Base-by-base conservation (phyloP, 306 rosid species). In the Vachellia collinsii region DNA sequence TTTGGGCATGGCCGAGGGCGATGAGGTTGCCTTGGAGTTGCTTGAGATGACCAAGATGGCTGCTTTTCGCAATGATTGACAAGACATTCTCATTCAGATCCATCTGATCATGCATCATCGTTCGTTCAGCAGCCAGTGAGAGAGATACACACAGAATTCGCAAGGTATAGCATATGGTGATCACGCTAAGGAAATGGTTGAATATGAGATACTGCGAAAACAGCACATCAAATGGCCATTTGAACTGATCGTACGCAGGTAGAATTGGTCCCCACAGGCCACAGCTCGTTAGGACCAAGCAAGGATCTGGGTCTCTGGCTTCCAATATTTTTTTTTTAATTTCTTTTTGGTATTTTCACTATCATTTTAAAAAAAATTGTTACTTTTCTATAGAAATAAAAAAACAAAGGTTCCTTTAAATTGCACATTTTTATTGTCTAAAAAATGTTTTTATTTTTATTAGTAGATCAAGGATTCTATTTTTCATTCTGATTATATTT, bases 21-120 rank as follows among this genome's bases (percentile, higher is more conserved):
- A 73, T 84, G 82, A 92, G 84, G 43, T 83, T 80, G 4, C 82
- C 86, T 82, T 92, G 97, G 63, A 91, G 89, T 59, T 94, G 98
- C 83, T 89, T 90, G 7, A 92, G 79, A 34, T 94, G 97, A 61
- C 80, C 82, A 59, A 90, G 85, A 70, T 82, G 66, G 8, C 64
- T 90, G 92, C 91, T 72, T 66, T 84, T 88, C 50, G 59, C 83
- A n/a, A 91, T 87, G 29, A 83, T 69, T 6, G 78, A 64, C 11
- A 86, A 46, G 16, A 89, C 86, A 3, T 72, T 72, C 20, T 89
- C 77, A 71, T 88, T 80, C 59, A 87, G 80, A 68, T 87, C 67
- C 59, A 25, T 43, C 11, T 20, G 82, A 14, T 42, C 62, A 50
- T 46, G 56, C 58, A 75, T 38, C 22, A 74, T 37, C 36, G 51